These are phyloP conservation scores for Backusella macrospora DNA, from an alignment of 192 early-diverging fungal species.

Conservation along the genomic window DNA sequence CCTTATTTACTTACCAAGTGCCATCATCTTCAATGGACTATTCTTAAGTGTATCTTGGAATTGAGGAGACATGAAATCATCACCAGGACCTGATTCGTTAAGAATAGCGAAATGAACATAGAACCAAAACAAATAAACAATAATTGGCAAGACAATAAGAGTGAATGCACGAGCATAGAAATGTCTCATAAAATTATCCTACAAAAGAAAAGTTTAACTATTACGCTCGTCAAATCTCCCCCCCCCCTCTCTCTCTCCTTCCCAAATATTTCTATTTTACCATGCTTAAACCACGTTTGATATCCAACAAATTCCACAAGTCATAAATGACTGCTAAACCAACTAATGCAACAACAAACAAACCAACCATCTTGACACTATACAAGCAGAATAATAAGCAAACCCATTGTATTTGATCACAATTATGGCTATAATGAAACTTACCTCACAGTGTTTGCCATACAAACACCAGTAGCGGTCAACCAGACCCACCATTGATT, in stretches of 20 bases:
- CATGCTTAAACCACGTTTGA: constrained; percentile 76
- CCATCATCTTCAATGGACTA: constrained; percentile 71
- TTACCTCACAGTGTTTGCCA: constrained; percentile 66
- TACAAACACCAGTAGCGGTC: constrained; percentile 72
- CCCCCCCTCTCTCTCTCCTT: too few species aligned
- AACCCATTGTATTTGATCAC: neutral
- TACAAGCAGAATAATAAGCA: neutral
- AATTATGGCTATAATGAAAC: constrained; percentile 68
- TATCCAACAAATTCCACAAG: constrained; percentile 89
- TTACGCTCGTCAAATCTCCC: neutral
- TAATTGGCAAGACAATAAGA: constrained; percentile 80
- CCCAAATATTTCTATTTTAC: neutral
- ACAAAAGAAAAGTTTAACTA: neutral
- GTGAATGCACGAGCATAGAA: constrained; percentile 85
- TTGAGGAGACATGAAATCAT: constrained; percentile 86
- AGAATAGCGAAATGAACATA: constrained; percentile 90
- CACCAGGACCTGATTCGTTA: constrained; percentile 82
- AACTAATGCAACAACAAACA: constrained; percentile 83
- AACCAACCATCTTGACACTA: constrained; percentile 94
- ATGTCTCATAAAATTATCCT: constrained; percentile 74
- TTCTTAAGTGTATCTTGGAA: constrained; percentile 90
- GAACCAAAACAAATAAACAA: constrained; percentile 90
- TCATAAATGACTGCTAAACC: constrained; percentile 85
- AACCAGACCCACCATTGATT: constrained; percentile 89
- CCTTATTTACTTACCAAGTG: constrained; percentile 36